phyloP scores from a whole-genome alignment of 2,329 filamentous ascomycete species.

The Dactylellina sp. region DNA sequence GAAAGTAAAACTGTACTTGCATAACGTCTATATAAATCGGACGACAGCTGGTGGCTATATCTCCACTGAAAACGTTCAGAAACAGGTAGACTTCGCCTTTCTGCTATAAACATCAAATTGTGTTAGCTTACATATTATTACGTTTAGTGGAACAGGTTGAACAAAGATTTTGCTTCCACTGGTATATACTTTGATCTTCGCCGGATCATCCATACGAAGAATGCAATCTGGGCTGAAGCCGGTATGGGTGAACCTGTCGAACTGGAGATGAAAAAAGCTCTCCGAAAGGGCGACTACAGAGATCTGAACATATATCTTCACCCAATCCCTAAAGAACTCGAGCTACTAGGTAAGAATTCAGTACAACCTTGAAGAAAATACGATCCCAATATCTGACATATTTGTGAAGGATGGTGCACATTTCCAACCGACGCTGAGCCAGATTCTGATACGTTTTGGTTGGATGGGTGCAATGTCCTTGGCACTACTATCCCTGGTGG shows the following conservation, averaged over 20 bases:
- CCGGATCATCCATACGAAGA: slow-evolving; percentile 16
- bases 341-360: slow-evolving; percentile 18
- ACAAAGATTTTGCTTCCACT: slow-evolving; percentile 23
- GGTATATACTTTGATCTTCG: slow-evolving; percentile 22
- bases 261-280: slow-evolving; percentile 15
- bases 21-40: slow-evolving; percentile 19
- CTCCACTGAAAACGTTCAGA: slow-evolving; percentile 23
- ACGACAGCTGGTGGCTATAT: slow-evolving; percentile 19
- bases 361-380: not conserved
- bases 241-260: not conserved
- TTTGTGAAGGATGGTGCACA: slow-evolving; percentile 43
- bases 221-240: slow-evolving; percentile 16
- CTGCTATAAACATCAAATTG: no score
- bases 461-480: slow-evolving; percentile 39
- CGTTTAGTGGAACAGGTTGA: slow-evolving; percentile 20
- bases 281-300: slow-evolving; percentile 22
- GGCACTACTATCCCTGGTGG: slow-evolving; percentile 25
- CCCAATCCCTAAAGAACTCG: slow-evolving; percentile 8
- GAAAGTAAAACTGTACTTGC: slow-evolving; percentile 20
- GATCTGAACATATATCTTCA: slow-evolving; percentile 31
- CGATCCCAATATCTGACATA: no score
- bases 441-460: slow-evolving; percentile 25
- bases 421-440: slow-evolving; percentile 13
- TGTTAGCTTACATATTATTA: no score
- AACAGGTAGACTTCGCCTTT: slow-evolving; percentile 17